Conservation (phyloP, 1,139 yeast genomes). For the Debaryomycetaceae sp. region DNA sequence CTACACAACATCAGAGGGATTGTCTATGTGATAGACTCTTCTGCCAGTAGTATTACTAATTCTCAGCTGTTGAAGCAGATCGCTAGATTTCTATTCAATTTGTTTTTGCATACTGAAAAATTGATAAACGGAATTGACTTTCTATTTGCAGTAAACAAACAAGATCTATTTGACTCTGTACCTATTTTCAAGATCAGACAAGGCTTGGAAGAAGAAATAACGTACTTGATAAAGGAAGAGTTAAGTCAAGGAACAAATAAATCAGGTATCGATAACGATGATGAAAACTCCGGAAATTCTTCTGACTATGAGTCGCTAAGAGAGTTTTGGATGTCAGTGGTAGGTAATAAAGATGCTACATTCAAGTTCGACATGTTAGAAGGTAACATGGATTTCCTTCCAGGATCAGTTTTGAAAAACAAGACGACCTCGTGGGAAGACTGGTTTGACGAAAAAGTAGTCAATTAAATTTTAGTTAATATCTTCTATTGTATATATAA, state of each 20-base stretch:
- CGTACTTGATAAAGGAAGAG: conserved; percentile 49
- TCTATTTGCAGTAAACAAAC: conserved; percentile 76
- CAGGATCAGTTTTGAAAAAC: conserved; percentile 64
- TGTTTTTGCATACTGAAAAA: conserved; percentile 56
- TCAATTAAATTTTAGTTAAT: conserved; percentile 35
- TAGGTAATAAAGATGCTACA: conserved; percentile 33
- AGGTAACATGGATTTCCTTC: conserved; percentile 66
- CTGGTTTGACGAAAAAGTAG: conserved; percentile 77
- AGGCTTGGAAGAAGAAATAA: conserved; percentile 62
- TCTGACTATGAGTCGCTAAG: conserved; percentile 22
- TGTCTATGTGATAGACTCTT: conserved; percentile 66
- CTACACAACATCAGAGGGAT: conserved; percentile 56
- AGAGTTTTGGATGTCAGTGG: conserved; percentile 45
- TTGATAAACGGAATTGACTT: conserved; percentile 65
- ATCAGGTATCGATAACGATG: conserved; percentile 36
- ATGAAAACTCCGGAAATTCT: conserved; percentile 23
- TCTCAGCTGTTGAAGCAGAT: conserved; percentile 42
- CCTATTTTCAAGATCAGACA: conserved; percentile 60
- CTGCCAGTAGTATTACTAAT: conserved; percentile 33
- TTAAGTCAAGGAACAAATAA: conserved; percentile 17
- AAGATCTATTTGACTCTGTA: conserved; percentile 78
- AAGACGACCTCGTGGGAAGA: conserved; percentile 61
- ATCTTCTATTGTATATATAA: not conserved
- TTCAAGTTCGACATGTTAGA: conserved; percentile 68
- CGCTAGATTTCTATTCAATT: conserved; percentile 53